phyloP scores from a whole-genome alignment of 805 yeast genomes.

The Starmerella riodocensis region DNA sequence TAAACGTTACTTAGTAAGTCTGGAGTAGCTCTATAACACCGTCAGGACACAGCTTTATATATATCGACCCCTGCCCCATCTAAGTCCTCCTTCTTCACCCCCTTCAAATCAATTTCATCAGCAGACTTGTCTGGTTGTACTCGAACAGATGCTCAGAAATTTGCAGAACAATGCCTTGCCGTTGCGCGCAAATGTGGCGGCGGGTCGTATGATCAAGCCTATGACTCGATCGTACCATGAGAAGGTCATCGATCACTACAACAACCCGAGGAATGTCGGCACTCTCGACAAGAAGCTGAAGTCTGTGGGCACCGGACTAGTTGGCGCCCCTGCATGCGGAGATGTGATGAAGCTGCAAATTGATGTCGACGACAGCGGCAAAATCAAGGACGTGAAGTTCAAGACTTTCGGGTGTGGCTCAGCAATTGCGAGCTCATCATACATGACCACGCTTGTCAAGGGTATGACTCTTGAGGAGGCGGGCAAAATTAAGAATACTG shows the following conservation, averaged over 20 bases:
- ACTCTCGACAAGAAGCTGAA: slow-evolving; percentile 62
- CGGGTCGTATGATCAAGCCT: too few species aligned
- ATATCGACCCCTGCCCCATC: not conserved
- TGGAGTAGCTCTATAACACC: too few species aligned
- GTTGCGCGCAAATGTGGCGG: too few species aligned
- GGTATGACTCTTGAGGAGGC: slow-evolving; percentile 95
- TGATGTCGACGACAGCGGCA: slow-evolving; percentile 81
- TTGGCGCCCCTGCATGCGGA: slow-evolving; percentile 99
- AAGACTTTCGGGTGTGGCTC: slow-evolving; percentile 99
- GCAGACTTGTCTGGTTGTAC: not conserved
- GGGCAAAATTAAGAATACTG: slow-evolving; percentile 78
- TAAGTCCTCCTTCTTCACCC: not conserved
- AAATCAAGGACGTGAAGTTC: slow-evolving; percentile 88
- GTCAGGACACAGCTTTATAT: too few species aligned
- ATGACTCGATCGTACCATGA: slow-evolving; percentile 54
- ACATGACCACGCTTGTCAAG: slow-evolving; percentile 86
- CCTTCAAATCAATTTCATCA: slow-evolving; percentile 3
- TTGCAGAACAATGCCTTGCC: not conserved
- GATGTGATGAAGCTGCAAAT: slow-evolving; percentile 97
- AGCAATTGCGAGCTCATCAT: slow-evolving; percentile 92
- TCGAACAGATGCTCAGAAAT: not conserved
- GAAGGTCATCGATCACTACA: slow-evolving; percentile 89
- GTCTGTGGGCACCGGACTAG: slow-evolving; percentile 90
- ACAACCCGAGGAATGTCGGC: slow-evolving; percentile 95
- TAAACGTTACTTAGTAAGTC: too few species aligned